These are phyloP conservation scores for Halophytophthora batemanensis DNA, from an alignment of 352 stramenopile species.

Conservation along the genomic window DNA sequence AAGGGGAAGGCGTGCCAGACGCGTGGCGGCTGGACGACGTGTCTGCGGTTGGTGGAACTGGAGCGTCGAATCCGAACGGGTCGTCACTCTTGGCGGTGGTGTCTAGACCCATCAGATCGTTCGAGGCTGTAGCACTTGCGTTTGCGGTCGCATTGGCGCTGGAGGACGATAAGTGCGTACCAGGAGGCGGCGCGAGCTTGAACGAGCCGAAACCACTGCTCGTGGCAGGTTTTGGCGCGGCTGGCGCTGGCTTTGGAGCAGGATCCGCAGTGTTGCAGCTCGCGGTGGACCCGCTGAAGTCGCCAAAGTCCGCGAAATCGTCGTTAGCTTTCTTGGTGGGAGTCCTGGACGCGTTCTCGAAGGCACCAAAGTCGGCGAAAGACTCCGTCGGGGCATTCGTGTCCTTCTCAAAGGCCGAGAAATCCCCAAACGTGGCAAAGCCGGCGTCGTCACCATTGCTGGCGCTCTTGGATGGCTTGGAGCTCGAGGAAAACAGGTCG, in stretches of 20 bases:
- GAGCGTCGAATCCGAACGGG: constrained; percentile 54
- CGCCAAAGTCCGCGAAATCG: constrained; percentile 50
- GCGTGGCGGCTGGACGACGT: constrained; percentile 9
- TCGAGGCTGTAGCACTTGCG: constrained; percentile 18
- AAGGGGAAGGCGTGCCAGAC: constrained; percentile 27
- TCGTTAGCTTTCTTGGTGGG: constrained; percentile 18
- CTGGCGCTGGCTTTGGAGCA: constrained; percentile 23
- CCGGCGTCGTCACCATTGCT: constrained; percentile 19
- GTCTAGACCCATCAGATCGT: constrained; percentile 72
- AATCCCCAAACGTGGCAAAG: constrained; percentile 72
- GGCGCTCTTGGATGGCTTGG: constrained; percentile 22
- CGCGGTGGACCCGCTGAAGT: constrained; percentile 35
- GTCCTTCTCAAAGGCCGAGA: constrained; percentile 63
- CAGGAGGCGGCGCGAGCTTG: constrained; percentile 63
- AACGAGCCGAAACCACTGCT: constrained; percentile 56
- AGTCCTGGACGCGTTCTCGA: constrained; percentile 26
- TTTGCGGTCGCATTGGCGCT: constrained; percentile 13
- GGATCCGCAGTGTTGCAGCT: constrained; percentile 13
- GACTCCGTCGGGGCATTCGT: constrained; percentile 19
- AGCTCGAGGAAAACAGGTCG: constrained; percentile 47
- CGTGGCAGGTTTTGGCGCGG: constrained; percentile 16
- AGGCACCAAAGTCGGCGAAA: constrained; percentile 53
- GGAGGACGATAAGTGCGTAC: constrained; percentile 39
- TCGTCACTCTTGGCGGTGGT: constrained; percentile 37
- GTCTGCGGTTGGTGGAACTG: constrained; percentile 18